phyloP scores from a whole-genome alignment of 768 basidiomycete species.

The Strobilomyces confusus region DNA sequence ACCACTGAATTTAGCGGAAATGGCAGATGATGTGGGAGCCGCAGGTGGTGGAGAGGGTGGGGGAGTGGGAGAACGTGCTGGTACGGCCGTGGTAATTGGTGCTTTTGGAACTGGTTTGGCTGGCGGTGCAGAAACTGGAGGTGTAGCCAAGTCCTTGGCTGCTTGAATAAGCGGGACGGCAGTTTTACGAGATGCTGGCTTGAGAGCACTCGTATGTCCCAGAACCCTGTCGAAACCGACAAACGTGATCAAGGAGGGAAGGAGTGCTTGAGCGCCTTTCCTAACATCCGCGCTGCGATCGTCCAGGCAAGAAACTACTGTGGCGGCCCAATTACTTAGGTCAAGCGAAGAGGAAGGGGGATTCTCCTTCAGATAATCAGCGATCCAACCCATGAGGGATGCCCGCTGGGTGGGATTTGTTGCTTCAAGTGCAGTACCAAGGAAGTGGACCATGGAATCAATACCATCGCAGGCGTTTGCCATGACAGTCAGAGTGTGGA shows the following conservation, averaged over 20 bases:
- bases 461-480: constrained; percentile 80
- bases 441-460: constrained; percentile 74
- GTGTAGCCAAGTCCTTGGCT: constrained; percentile 51
- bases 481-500: constrained; percentile 78
- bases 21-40: constrained; percentile 26
- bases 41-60: constrained; percentile 44
- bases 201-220: constrained; percentile 80
- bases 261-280: constrained; percentile 80
- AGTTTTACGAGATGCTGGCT: constrained; percentile 84
- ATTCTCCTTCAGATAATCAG: constrained; percentile 71
- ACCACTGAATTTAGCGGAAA: constrained; percentile 48
- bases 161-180: constrained; percentile 88
- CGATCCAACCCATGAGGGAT: constrained; percentile 74
- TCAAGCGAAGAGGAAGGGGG: constrained; percentile 56
- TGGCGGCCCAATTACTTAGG: constrained; percentile 60
- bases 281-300: constrained; percentile 90
- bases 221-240: constrained; percentile 84
- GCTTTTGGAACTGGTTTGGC: constrained; percentile 29
- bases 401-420: constrained; percentile 85
- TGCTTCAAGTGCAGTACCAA: constrained; percentile 79
- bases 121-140: constrained; percentile 27
- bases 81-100: constrained; percentile 13
- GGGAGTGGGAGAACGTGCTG: constrained; percentile 33
- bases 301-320: constrained; percentile 76
- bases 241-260: constrained; percentile 69